Evolutionary conservation across 768 basidiomycete genomes (phyloP), one percentile per base, ranked within the genome.

Genomic region (Hypholoma sublateritium): DNA sequence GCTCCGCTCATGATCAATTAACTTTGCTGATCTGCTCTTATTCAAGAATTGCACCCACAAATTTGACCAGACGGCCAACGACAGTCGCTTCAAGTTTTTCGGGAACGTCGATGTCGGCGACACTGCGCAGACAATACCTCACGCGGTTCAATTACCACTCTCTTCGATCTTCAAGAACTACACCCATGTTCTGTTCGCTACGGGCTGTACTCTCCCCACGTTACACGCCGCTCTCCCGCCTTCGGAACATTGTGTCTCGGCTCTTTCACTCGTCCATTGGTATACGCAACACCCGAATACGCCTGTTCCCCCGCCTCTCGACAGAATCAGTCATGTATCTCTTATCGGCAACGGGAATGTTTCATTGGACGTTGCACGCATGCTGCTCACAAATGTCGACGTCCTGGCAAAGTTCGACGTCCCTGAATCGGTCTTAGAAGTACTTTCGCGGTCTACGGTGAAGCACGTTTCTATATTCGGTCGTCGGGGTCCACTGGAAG

Each of bases 331-430:
- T 2, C 89, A 95, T 62, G 85, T 95, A 25, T 85, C 91, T 1
- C 74, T 99, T 52, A 88, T 98, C 43, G 96, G 97, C 0, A 92
- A 94, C 59, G 96, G 96, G 12, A 98, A 98, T 62, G 95, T 99
- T 54, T 89, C 95, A 7, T 78, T 99, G 35, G 96, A 99, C 65
- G 78, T 95, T 24, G 94, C 95, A 1, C 83, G 95, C 5, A 93
- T 98, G 67, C 82, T 98, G 5, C 83, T 99, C 58, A 89, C 89
- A 12, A 74, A 83, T 2, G 80, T 87, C 0, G 74, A 80, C 16
- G 72, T 76, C 2, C 82, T 98, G 44, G 71, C 74, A 21, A 75
- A 78, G 65, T 91, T 90, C 56, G 95, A 98, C 69, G 80, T 98
- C 17, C 94, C 95, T 0, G 69, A 80, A 50, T 70, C 78, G 8